Evolutionary conservation across 148 eudicot genomes (phyloP).

Genomic region (Linanthus parryae): DNA sequence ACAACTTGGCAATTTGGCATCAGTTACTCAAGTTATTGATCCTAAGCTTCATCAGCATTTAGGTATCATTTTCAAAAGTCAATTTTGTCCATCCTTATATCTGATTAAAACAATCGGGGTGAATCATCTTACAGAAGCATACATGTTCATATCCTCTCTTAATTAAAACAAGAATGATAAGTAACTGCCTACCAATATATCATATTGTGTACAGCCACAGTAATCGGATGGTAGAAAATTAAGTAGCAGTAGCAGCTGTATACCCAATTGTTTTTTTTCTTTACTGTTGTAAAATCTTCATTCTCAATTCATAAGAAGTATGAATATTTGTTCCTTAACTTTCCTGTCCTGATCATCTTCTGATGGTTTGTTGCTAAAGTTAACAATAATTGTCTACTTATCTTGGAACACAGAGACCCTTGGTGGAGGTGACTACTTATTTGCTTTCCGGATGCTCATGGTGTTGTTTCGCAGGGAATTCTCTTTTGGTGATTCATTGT

Average conservation of each 20-base stretch:
- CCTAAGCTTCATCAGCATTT: slow-evolving; percentile 98
- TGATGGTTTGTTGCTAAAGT: slow-evolving; percentile 5
- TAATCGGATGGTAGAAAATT: too few relatives aligned
- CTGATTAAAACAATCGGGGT: too few relatives aligned
- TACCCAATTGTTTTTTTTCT: too few relatives aligned
- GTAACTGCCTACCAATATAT: too few relatives aligned
- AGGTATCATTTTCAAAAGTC: slow-evolving; percentile 30
- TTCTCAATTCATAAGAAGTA: too few relatives aligned
- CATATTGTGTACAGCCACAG: too few relatives aligned
- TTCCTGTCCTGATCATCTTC: not conserved
- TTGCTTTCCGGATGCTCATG: slow-evolving; percentile 98
- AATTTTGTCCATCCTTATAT: not conserved
- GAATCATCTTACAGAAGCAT: too few relatives aligned
- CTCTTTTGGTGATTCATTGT: slow-evolving; percentile 87
- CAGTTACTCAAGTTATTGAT: slow-evolving; percentile 85
- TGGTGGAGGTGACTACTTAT: slow-evolving; percentile 93
- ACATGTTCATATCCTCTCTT: too few relatives aligned
- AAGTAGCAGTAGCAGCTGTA: too few relatives aligned
- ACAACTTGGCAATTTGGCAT: slow-evolving; percentile 77
- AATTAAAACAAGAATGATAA: too few relatives aligned
- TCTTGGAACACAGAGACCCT: slow-evolving; percentile 58
- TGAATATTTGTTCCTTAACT: too few relatives aligned
- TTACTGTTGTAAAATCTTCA: too few relatives aligned
- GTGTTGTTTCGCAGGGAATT: slow-evolving; percentile 97
- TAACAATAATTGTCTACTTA: slow-evolving; percentile 5